Conservation (phyloP, 305 asterid genomes). For the Fraxinus latifolia region DNA sequence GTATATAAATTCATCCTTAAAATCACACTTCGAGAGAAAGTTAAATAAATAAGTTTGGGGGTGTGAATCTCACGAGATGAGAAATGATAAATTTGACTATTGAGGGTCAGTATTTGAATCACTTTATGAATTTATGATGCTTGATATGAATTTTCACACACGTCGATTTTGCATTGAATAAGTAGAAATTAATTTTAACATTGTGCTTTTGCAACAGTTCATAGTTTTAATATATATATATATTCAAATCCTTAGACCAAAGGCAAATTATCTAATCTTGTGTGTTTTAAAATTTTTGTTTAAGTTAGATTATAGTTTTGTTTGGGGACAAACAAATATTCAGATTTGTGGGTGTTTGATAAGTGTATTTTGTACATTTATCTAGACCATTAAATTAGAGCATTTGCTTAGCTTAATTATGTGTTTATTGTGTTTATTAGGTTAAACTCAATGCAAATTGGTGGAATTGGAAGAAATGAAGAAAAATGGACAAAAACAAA, state of each 20-base stretch:
- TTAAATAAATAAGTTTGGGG: not conserved
- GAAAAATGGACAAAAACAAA: not conserved
- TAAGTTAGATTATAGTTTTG: not conserved
- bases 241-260: too few species aligned
- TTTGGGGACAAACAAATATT: not conserved
- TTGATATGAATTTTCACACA: not conserved
- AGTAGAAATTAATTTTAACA: not conserved
- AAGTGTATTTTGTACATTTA: not conserved
- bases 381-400: not conserved
- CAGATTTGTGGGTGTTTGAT: not conserved
- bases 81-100: not conserved
- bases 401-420: not conserved
- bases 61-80: not conserved
- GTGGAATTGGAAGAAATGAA: not conserved
- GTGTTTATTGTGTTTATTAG: too few species aligned
- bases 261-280: not conserved
- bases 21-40: not conserved
- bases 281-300: not conserved
- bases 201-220: not conserved
- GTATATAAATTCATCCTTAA: not conserved
- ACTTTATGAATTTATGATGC: not conserved
- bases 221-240: too few species aligned
- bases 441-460: not conserved
- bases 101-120: not conserved
- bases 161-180: not conserved